Base-by-base conservation (phyloP, 2,329 filamentous ascomycete species). In the Xylariales sp. region DNA sequence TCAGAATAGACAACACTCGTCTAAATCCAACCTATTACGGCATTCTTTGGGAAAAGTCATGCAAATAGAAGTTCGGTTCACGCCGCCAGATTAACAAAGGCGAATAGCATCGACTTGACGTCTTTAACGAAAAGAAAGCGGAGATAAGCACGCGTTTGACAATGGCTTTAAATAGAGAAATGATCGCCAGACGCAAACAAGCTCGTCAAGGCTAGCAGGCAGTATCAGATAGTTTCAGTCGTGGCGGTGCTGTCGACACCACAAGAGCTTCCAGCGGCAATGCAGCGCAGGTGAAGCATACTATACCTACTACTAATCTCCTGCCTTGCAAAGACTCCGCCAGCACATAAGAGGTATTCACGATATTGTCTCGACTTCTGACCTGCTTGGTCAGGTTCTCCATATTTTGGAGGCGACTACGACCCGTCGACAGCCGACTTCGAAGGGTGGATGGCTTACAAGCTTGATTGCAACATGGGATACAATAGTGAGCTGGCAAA, bases 401-500 rank as follows among this genome's bases (percentile, higher is more conserved):
- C 53, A 53, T 56, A 54, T 62, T 45, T 41, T 65, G 65, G 43
- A 60, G 43, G 30, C 45, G 57, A 60, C 34, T 50, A 49, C 57
- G 57, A 50, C 48, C 18, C 45, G 45, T 60, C 30, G 23, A 50
- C n/a, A 50, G 57, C 48, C 12, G 48, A 50, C 18, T 23, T 18
- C 14, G 48, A 50, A 39, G 28, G 36, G 16, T 50, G 14, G 57
- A 50, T 41, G n/a, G 54, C 68, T 68, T 28, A 70, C 61, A 72
- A 61, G 10, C 73, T 65, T 30, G 66, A 65, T 34, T 72, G 60
- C 28, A 75, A 63, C 53, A 64, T 52, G n/a, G 32, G 39, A 50
- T 45, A 61, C 9, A 41, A 61, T 39, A 61, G 46, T 10, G 48
- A 61, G 12, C 46, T 52, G 34, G 23, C 39, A 45, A 52, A 52